Evolutionary conservation across 345 rosid genomes (phyloP).

Genomic region (Sonneratia alba): DNA sequence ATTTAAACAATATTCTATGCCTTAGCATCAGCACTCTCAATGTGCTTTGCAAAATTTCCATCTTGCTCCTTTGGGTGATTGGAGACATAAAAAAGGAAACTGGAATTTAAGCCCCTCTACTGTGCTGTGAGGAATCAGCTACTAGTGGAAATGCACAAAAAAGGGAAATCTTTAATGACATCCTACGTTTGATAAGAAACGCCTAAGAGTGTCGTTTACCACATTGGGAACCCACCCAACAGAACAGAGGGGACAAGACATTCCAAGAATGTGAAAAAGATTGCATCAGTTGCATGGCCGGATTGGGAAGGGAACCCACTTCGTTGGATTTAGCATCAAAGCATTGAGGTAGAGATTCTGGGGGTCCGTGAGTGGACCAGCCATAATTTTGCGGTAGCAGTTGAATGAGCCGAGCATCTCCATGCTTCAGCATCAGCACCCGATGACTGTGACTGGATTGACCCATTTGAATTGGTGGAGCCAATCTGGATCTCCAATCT

Average conservation of each 20-base stretch:
- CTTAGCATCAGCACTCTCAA: not conserved
- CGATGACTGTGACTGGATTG: no score
- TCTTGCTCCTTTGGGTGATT: not conserved
- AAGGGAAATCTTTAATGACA: not conserved
- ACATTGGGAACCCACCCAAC: not conserved
- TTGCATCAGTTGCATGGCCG: not conserved
- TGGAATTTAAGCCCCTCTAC: not conserved
- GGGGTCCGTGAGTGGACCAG: not conserved
- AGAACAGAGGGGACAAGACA: not conserved
- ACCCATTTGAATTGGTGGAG: no score
- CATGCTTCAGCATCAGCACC: not conserved
- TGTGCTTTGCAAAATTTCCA: not conserved
- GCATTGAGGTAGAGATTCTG: not conserved
- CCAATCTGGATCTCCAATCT: no score
- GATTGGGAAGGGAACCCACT: not conserved
- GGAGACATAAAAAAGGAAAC: not conserved
- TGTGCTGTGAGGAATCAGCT: not conserved
- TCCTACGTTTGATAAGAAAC: not conserved
- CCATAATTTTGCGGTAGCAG: not conserved
- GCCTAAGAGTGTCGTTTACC: not conserved
- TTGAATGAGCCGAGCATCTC: not conserved
- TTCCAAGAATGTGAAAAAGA: not conserved
- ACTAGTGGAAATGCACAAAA: constrained; percentile 1
- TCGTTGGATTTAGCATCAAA: not conserved
- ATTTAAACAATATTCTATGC: not conserved